phyloP scores from a whole-genome alignment of 768 basidiomycete genomes.

The Leccinum rimulosum region DNA sequence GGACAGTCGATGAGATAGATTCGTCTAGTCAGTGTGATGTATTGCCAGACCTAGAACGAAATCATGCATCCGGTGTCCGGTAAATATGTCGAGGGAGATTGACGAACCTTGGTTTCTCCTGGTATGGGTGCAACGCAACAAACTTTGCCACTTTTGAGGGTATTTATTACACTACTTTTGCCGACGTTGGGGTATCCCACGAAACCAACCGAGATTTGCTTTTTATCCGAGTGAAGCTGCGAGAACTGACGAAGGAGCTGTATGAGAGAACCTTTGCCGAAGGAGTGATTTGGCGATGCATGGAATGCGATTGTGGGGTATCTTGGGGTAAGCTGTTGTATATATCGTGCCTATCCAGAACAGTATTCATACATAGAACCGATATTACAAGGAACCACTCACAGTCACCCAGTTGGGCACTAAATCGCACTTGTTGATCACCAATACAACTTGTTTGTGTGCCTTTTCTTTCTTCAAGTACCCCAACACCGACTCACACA shows the following conservation, averaged over 20 bases:
- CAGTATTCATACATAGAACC: not conserved
- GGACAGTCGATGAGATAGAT: constrained; percentile 99
- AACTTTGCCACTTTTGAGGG: constrained; percentile 96
- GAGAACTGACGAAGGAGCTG: constrained; percentile 96
- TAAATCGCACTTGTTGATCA: constrained; percentile 98
- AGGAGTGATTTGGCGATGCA: constrained; percentile 97
- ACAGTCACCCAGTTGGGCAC: constrained; percentile 99
- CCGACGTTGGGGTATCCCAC: constrained; percentile 99
- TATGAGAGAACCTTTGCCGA: constrained; percentile 97
- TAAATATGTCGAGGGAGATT: not conserved
- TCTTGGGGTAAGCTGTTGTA: constrained; percentile 89
- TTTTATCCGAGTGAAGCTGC: constrained; percentile 96
- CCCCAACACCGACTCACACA: constrained; percentile 91
- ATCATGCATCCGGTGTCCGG: not conserved
- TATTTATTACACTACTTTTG: constrained; percentile 97
- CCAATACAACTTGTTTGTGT: constrained; percentile 94
- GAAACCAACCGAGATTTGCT: constrained; percentile 98
- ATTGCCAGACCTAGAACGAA: constrained; percentile 84
- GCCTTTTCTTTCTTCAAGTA: constrained; percentile 95
- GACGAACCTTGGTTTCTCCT: constrained; percentile 84
- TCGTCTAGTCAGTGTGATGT: constrained; percentile 91
- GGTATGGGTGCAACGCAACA: constrained; percentile 96
- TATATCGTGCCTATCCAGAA: constrained; percentile 77
- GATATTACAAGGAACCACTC: constrained; percentile 32
- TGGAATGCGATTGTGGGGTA: constrained; percentile 99